Conservation (phyloP, 345 rosid genomes). For the Brassica nigra region DNA sequence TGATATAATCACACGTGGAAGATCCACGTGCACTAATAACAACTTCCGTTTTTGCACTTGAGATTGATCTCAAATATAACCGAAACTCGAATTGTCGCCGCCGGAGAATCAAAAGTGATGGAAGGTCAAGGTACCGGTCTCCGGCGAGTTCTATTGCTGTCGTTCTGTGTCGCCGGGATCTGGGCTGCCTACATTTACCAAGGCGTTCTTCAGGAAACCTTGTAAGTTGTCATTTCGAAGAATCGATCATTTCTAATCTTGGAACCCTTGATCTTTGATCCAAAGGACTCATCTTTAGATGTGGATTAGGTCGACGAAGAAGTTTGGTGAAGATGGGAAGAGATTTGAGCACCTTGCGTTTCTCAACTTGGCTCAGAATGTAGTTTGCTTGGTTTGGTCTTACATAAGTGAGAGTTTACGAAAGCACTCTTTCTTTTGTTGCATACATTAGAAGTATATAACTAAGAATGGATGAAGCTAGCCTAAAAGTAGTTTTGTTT, state of each 20-base stretch:
- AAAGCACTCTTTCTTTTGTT: not conserved
- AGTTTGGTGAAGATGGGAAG: conserved; percentile 83
- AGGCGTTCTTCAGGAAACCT: conserved; percentile 92
- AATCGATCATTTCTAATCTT: not conserved
- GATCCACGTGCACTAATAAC: conserved; percentile 37
- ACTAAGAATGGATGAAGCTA: not conserved
- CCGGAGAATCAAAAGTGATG: conserved; percentile 42
- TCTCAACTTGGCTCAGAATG: conserved; percentile 92
- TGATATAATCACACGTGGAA: conserved; percentile 44
- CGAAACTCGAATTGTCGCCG: conserved; percentile 8
- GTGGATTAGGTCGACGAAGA: conserved; percentile 76
- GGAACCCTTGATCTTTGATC: not conserved
- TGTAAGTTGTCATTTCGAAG: conserved; percentile 49
- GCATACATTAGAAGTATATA: not conserved
- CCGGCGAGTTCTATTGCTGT: conserved; percentile 64
- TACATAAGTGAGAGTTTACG: conserved; percentile 68
- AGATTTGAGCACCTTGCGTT: conserved; percentile 94
- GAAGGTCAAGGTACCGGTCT: conserved; percentile 73
- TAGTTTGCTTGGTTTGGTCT: conserved; percentile 90
- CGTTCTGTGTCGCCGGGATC: conserved; percentile 92
- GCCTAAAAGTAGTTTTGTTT: not conserved
- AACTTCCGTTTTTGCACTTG: conserved; percentile 24
- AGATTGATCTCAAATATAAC: conserved; percentile 26
- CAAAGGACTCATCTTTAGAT: not conserved
- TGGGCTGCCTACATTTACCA: conserved; percentile 97